phyloP scores from a whole-genome alignment of 2,329 filamentous ascomycete species.

The Furcasterigmium sp. region DNA sequence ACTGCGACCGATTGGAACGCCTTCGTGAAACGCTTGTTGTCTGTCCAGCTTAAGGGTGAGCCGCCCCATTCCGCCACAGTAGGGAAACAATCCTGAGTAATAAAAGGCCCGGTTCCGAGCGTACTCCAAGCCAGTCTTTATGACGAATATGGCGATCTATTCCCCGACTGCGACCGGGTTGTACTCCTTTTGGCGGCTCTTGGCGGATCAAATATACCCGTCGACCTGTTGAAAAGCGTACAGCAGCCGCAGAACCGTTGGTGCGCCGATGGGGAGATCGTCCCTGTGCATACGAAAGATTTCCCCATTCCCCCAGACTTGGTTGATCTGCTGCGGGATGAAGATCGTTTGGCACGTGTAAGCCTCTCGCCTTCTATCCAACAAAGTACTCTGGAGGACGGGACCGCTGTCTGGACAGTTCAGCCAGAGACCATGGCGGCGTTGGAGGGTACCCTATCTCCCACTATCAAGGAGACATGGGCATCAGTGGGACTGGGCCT shows the following conservation, averaged over 20 bases:
- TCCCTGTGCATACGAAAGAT: slow-evolving; percentile 11
- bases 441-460: not conserved
- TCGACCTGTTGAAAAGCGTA: slow-evolving; percentile 14
- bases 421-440: slow-evolving; percentile 1
- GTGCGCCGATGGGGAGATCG: slow-evolving; percentile 17
- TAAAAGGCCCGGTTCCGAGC: no score
- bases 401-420: slow-evolving; percentile 13
- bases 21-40: slow-evolving; percentile 18
- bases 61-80: no score
- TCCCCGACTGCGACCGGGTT: slow-evolving; percentile 15
- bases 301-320: slow-evolving; percentile 16
- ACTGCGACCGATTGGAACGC: not conserved
- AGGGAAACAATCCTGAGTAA: no score
- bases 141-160: slow-evolving; percentile 16
- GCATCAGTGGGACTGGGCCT: slow-evolving; percentile 13
- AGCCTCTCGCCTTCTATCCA: slow-evolving; percentile 6
- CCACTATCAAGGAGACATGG: slow-evolving; percentile 14
- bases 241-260: slow-evolving; percentile 16
- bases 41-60: slow-evolving; percentile 6
- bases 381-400: slow-evolving; percentile 12
- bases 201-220: slow-evolving; percentile 9
- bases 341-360: slow-evolving; percentile 5
- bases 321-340: slow-evolving; percentile 9
- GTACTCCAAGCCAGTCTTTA: slow-evolving; percentile 19
- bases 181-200: slow-evolving; percentile 15